Evolutionary conservation across 306 rosid species (phyloP).

Genomic region (Quillaja saponaria): DNA sequence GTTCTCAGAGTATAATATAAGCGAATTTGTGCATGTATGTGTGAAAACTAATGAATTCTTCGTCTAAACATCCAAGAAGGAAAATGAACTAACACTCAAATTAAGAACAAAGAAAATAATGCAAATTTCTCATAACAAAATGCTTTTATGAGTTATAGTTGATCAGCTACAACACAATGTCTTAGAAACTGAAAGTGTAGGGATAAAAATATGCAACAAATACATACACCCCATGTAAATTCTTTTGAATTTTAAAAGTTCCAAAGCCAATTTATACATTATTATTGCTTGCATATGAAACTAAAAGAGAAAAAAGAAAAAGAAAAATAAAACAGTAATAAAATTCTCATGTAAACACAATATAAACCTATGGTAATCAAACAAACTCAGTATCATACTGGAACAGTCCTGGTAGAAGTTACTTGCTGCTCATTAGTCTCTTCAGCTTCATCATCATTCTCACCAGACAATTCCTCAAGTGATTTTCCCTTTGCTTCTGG

Average conservation of each 20-base stretch:
- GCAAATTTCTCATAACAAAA: too few relatives aligned
- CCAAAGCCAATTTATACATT: too few relatives aligned
- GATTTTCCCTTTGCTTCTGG: constrained; percentile 90
- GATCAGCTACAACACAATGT: not conserved
- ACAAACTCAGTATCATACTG: constrained; percentile 31
- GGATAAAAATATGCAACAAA: constrained; percentile 5
- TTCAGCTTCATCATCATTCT: constrained; percentile 43
- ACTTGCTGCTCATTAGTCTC: constrained; percentile 13
- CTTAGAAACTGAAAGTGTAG: not conserved
- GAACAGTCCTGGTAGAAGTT: constrained; percentile 41
- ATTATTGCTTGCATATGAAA: too few relatives aligned
- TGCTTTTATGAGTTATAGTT: too few relatives aligned
- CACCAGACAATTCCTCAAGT: constrained; percentile 83
- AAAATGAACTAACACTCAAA: too few relatives aligned
- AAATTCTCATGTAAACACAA: constrained; percentile 7
- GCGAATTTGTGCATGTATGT: too few relatives aligned
- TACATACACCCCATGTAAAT: not conserved
- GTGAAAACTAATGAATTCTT: too few relatives aligned
- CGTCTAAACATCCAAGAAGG: too few relatives aligned
- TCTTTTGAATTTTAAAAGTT: not conserved
- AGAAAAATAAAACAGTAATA: constrained; percentile 1
- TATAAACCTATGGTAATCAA: not conserved
- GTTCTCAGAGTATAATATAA: too few relatives aligned
- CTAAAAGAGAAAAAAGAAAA: not conserved
- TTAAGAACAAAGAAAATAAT: too few relatives aligned